Base-by-base conservation (phyloP, 2,329 filamentous ascomycete species). In the Alternaria panax region DNA sequence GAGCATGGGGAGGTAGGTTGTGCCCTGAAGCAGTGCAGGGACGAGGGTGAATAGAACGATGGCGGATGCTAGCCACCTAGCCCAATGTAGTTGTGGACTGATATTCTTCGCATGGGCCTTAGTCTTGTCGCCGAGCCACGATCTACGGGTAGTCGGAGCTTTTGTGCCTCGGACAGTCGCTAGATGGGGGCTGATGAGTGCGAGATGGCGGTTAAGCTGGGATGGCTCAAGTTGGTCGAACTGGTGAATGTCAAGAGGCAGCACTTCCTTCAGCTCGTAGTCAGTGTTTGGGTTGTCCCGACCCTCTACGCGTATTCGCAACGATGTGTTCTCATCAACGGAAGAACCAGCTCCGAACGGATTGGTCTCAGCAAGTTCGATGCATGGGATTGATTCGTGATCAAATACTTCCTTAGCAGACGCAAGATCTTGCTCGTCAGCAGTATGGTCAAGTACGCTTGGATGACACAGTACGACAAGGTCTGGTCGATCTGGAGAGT, bases 171-270 rank as follows among this genome's bases (percentile, higher is more conserved):
- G 20, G 48, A 57, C 43, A 20, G 52, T 52, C 34, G 62, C 46
- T 57, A 70, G 52, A 51, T 68, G 64, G 54, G 72, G 68, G 38
- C 68, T 74, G 46, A 78, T 72, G 22, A 65, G 63, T 34, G 75
- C 74, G 34, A 79, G 57, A 57, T 79, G 77, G n/a, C 76, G 74
- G 38, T 78, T 79, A 41, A 79, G 57, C 50, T 78, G 71, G n/a
- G 61, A 68, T 20, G 76, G 69, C 20, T 78, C 73, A 25, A 79
- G 68, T 14, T 70, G 65, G 20, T 70, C 64, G 54, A 79, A 76
- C 18, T 63, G 70, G 56, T 69, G 74, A 30, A 74, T 59, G 41
- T 77, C 73, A 38, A 78, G 64, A 12, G 75, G 76, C 36, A 78
- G 66, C 27, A 67, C 65, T 52, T 76, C 74, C 46, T 73, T 64